Percentiles rank a stretch among this genome's conserved stretches.
phyloP scores from a whole-genome alignment of 2,329 filamentous ascomycete species.

The Hypoxylon sp. region DNA sequence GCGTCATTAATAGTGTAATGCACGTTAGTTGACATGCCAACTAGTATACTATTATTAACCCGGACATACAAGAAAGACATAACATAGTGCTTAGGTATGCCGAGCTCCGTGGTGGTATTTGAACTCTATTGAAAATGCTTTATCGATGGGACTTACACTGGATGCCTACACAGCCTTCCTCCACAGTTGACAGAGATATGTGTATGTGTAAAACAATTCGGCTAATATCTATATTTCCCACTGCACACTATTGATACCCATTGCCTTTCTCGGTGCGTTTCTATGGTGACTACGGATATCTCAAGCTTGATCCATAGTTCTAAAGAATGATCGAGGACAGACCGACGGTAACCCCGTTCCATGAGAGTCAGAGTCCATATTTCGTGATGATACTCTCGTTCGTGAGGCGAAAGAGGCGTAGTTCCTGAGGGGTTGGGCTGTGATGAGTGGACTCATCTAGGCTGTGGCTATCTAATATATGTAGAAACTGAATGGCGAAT shows the following conservation, averaged over 20 bases:
- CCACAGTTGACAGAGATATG: background rate
- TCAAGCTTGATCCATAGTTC: background rate
- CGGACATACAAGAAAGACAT: slow-evolving; percentile 32
- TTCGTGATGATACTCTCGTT: slow-evolving; percentile 1
- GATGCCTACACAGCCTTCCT: background rate
- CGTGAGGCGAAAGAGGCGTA: background rate
- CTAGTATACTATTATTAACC: slow-evolving; percentile 19
- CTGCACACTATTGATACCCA: background rate
- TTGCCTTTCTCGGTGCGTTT: slow-evolving; percentile 16
- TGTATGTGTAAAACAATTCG: background rate
- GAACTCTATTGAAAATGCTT: background rate
- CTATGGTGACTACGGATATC: slow-evolving; percentile 24
- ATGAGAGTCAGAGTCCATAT: slow-evolving; percentile 1
- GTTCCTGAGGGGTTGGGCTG: background rate
- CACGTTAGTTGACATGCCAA: slow-evolving; percentile 31
- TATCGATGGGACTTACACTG: background rate
- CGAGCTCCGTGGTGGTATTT: background rate
- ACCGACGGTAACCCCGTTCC: background rate
- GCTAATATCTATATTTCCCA: background rate
- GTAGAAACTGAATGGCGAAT: background rate
- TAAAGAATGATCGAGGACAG: background rate
- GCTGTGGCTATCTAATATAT: background rate
- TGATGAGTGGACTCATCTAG: background rate
- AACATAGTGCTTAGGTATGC: slow-evolving; percentile 26
- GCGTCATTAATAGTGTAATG: slow-evolving; percentile 13